Base-by-base conservation (phyloP, 2,329 filamentous ascomycete species). In the Talaromyces sp. region DNA sequence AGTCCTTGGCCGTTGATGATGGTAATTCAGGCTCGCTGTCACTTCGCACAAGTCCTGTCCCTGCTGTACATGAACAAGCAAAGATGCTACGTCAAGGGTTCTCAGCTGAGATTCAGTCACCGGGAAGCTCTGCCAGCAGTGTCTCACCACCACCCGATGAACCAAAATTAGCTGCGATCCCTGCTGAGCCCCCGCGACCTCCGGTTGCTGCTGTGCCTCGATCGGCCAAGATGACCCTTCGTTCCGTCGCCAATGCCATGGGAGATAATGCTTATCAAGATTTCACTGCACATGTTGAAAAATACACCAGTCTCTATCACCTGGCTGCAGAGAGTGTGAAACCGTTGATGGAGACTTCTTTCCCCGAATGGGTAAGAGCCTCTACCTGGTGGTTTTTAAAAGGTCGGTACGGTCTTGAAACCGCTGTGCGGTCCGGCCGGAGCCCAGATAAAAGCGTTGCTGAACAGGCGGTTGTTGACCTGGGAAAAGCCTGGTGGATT, bases 371-470 rank as follows among this genome's bases (percentile, higher is more conserved):
- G 78, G 81, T 89, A 10, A 84, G 90, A 62, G 88, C 87, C 27
- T 88, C 86, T 3, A 79, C 91, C 0, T 97, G 93, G 93, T 97
- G 93, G 93, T 96, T 96, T 70, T 72, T 96, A 53, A 89, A 86
- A 67, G 93, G 92, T 22, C 87, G 92, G 64, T 85, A 88, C 69
- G 86, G 87, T 10, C 81, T 96, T 57, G 93, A 96, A 72, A 75
- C 78, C 13, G 81, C 88, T 44, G 87, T 96, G 54, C 84, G 91
- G 63, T 87, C 85, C 58, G 83, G 85, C 7, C 82, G 58, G 11
- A 60, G 19, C 15, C 42, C 63, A 9, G 63, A 63, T 4, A 56
- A 25, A 11, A 25, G 10, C n/a, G 57, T 79, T 39, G 70, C 72
- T 17, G 87, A 90, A 62, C 93, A 96, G 75, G 88, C 91, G 1